Evolutionary conservation across 345 rosid species (phyloP), one percentile per base, ranked within the genome.

Genomic region (Geranium rotundifolium): DNA sequence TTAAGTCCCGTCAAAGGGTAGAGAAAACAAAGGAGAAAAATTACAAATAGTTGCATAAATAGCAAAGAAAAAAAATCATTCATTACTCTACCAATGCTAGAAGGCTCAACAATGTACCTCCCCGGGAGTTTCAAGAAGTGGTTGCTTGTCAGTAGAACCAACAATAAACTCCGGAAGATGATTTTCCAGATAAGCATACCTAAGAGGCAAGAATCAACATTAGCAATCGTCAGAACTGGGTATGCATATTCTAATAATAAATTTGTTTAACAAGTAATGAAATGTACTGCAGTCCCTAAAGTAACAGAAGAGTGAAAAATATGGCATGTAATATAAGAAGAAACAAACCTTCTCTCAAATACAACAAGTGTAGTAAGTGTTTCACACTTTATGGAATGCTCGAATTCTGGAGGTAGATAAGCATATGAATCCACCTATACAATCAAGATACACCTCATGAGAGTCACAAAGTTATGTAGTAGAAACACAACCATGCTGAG

Each of bases 61-160:
- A 34, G 10, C 41, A 34, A 34, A 34, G 6, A 34, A 34, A 4
- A 4, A 8, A 34, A 1, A 23, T 1, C 27, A 23, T 23, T 23
- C 27, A 23, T 23, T 23, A 23, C 27, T 23, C 27, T 23, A 23
- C 27, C 27, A 23, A 23, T 23, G 27, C 27, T 23, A 64, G 57
- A 55, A 55, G 19, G 57, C 7, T 49, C 50, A 55, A 70, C 58
- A 30, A 55, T 68, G 54, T 61, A 87, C 99, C 84, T 93, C 97
- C 18, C 96, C 91, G 0, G 96, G 96, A 71, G 96, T 85, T 76
- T 89, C 95, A 63, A 92, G 91, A 76, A 92, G 91, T 60, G 91
- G 86, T 69, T 82, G 95, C 77, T 82, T 73, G 69, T 87, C 84
- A 66, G 97, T 87, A 27, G 88, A 87, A 65, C 95, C 90, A 60